A percentile compares a stretch with the other conserved stretches of the same genome.
These are phyloP conservation scores for Phytopythium cucurbitacearum DNA, from an alignment of 352 stramenopile species.

Conservation along the genomic window DNA sequence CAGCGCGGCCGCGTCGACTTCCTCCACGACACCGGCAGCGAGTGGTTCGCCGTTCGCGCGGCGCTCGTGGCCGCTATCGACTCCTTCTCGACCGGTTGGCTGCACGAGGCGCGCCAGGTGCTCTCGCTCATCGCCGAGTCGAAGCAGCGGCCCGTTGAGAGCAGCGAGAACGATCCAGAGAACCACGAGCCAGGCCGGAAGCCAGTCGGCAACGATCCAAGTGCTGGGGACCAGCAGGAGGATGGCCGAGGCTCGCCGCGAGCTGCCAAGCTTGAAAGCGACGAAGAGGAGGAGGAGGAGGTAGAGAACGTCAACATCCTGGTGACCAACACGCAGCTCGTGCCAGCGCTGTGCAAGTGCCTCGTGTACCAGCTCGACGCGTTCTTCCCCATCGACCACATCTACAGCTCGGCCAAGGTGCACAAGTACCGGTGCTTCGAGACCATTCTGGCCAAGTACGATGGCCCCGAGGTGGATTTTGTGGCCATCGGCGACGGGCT, in stretches of 20 bases:
- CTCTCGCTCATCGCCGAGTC: slow-evolving; percentile 40
- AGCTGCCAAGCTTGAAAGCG: slow-evolving; percentile 1
- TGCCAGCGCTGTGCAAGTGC: slow-evolving; percentile 79
- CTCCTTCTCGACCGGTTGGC: slow-evolving; percentile 64
- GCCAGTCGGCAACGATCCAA: background rate
- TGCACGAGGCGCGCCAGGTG: slow-evolving; percentile 54
- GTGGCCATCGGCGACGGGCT: slow-evolving; percentile 71
- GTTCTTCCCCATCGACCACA: slow-evolving; percentile 68
- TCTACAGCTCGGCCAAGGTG: slow-evolving; percentile 77
- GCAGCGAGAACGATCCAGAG: background rate
- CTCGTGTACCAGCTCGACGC: slow-evolving; percentile 76
- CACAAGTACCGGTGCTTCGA: slow-evolving; percentile 80
- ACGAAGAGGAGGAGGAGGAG: slow-evolving; percentile 16
- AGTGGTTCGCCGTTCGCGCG: slow-evolving; percentile 66
- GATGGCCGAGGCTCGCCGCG: background rate
- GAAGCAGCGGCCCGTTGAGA: background rate
- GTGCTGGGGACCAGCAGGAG: background rate
- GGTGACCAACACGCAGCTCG: slow-evolving; percentile 80
- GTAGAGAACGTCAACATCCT: slow-evolving; percentile 72
- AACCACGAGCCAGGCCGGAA: background rate
- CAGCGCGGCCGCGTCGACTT: slow-evolving; percentile 58
- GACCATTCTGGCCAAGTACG: slow-evolving; percentile 59
- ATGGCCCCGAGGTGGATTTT: slow-evolving; percentile 47
- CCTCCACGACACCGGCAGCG: slow-evolving; percentile 49
- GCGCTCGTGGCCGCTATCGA: slow-evolving; percentile 72